Evolutionary conservation across 2,329 filamentous ascomycete species (phyloP).

Genomic region (Nemania diffusa): DNA sequence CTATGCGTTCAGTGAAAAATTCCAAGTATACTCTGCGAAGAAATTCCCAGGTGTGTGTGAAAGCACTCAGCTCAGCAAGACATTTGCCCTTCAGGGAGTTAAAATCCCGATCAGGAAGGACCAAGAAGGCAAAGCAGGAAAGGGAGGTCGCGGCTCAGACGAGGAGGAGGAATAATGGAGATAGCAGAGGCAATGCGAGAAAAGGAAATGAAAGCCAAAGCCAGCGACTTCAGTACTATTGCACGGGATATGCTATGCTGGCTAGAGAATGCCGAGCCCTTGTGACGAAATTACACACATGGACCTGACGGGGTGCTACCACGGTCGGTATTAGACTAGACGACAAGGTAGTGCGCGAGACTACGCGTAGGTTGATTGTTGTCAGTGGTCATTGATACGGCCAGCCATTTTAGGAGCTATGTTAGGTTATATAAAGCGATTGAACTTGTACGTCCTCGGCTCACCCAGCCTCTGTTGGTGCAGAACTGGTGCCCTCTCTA

Average conservation of each 20-base stretch:
- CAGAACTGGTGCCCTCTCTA: not conserved
- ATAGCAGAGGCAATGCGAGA: not conserved
- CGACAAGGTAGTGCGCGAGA: slow-evolving; percentile 21
- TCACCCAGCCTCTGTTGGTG: not conserved
- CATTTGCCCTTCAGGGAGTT: slow-evolving; percentile 91
- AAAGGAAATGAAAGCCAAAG: not conserved
- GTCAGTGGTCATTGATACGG: not conserved
- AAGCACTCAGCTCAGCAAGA: slow-evolving; percentile 89
- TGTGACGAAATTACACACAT: not conserved
- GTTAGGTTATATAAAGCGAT: slow-evolving; percentile 29
- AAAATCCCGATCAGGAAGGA: slow-evolving; percentile 98
- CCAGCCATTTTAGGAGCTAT: not conserved
- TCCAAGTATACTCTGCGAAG: slow-evolving; percentile 96
- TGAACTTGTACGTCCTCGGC: slow-evolving; percentile 12
- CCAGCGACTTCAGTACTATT: not conserved
- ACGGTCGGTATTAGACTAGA: slow-evolving; percentile 31
- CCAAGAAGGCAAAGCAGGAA: slow-evolving; percentile 57
- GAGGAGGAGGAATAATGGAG: slow-evolving; percentile 60
- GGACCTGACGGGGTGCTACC: slow-evolving; percentile 5
- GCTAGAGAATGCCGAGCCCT: not conserved
- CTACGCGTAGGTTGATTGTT: slow-evolving; percentile 24
- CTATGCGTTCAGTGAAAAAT: slow-evolving; percentile 85
- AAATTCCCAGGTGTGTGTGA: slow-evolving; percentile 98
- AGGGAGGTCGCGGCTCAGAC: slow-evolving; percentile 54
- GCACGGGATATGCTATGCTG: not conserved